These are phyloP conservation scores for Combretum micranthum DNA, from an alignment of 345 rosid genomes.

Conservation along the genomic window DNA sequence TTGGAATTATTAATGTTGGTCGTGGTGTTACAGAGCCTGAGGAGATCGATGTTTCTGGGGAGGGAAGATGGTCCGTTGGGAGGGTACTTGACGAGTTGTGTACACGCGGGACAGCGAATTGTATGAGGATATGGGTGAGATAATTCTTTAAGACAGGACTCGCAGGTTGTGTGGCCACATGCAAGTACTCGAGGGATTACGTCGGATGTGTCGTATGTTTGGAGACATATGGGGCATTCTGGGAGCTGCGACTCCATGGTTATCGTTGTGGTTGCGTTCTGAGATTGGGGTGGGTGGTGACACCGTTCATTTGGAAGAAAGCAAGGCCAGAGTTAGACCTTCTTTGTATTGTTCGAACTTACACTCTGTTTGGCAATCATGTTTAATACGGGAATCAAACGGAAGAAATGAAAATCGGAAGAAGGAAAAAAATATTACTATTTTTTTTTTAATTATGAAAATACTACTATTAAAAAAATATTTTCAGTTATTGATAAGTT, in stretches of 20 bases:
- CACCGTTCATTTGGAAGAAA: too few relatives aligned
- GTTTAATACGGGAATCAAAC: too few relatives aligned
- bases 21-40: slow-evolving; percentile 31
- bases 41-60: slow-evolving; percentile 84
- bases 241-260: slow-evolving; percentile 37
- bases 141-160: slow-evolving; percentile 53
- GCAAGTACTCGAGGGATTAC: slow-evolving; percentile 74
- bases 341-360: too few relatives aligned
- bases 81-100: slow-evolving; percentile 73
- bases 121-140: slow-evolving; percentile 57
- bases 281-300: too few relatives aligned
- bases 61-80: slow-evolving; percentile 63
- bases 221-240: slow-evolving; percentile 88
- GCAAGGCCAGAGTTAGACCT: too few relatives aligned
- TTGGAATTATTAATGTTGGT: slow-evolving; percentile 7
- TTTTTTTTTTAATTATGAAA: too few relatives aligned
- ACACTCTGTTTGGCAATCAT: too few relatives aligned
- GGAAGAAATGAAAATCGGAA: too few relatives aligned
- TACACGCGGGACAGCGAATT: slow-evolving; percentile 85
- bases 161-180: slow-evolving; percentile 82
- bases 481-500: too few relatives aligned
- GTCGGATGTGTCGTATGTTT: slow-evolving; percentile 45
- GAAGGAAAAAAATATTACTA: too few relatives aligned
- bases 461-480: too few relatives aligned
- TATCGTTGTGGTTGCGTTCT: too few relatives aligned